Percentiles rank a stretch among this genome's conserved stretches.
Evolutionary conservation across 2,329 filamentous ascomycete species (phyloP).

Genomic region (Fusarium bulbicola): DNA sequence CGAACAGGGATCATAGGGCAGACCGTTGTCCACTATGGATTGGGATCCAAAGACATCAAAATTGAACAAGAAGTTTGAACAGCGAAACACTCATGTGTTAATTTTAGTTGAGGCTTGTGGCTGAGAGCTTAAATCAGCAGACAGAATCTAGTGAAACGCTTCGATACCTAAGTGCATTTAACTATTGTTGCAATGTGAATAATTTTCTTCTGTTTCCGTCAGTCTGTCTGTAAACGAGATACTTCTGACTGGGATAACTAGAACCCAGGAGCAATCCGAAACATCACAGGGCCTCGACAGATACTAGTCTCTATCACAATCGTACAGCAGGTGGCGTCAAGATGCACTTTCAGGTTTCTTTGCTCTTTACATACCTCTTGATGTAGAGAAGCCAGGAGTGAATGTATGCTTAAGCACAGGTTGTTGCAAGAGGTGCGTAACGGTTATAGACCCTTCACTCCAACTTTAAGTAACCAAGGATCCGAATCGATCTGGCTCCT

Average conservation of each 20-base stretch:
- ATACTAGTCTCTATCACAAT: background rate
- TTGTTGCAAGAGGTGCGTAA: accelerated
- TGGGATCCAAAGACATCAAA: background rate
- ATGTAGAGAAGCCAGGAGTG: background rate
- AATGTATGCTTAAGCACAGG: accelerated
- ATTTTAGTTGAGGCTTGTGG: too few species aligned
- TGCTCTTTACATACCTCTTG: background rate
- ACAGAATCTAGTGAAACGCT: too few species aligned
- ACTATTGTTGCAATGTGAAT: background rate
- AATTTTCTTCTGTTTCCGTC: accelerated
- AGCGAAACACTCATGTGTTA: too few species aligned
- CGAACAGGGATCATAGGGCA: background rate
- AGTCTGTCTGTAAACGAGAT: accelerated
- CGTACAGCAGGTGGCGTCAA: background rate
- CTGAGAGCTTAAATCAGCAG: too few species aligned
- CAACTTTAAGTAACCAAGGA: constrained; percentile 37
- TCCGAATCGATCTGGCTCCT: constrained; percentile 21
- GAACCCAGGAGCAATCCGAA: background rate
- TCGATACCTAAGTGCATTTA: accelerated
- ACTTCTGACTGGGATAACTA: background rate
- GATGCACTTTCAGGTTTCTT: background rate
- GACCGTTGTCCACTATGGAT: accelerated
- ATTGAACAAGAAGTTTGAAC: background rate
- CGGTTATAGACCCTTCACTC: constrained; percentile 29
- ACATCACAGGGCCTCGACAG: background rate